phyloP scores from a whole-genome alignment of 495 filamentous ascomycete species.

The Neurospora cerealis region DNA sequence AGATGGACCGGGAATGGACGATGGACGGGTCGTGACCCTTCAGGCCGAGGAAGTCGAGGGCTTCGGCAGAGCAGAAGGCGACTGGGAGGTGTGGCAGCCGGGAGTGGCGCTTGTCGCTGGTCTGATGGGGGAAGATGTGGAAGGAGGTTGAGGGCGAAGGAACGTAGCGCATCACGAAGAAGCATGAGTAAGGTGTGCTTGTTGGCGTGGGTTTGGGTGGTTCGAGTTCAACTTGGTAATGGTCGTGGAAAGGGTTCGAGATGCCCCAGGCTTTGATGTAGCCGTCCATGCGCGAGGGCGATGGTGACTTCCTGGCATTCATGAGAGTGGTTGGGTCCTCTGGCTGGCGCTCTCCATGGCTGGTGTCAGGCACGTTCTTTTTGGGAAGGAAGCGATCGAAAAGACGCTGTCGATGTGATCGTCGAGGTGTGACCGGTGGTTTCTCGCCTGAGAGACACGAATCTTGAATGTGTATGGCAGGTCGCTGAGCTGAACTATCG shows the following conservation, averaged over 20 bases:
- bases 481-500: neutral
- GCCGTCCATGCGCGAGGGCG: neutral
- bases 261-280: neutral
- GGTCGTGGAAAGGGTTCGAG: neutral
- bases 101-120: neutral
- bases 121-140: neutral
- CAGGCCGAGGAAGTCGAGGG: slow-evolving; percentile 34
- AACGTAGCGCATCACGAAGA: slow-evolving; percentile 21
- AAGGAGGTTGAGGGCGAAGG: neutral
- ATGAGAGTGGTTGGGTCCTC: neutral
- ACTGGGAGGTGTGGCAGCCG: slow-evolving; percentile 6
- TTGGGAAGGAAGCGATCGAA: neutral
- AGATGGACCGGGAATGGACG: slow-evolving; percentile 38
- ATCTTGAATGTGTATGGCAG: neutral
- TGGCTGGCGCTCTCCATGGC: neutral
- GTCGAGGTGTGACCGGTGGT: neutral
- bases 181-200: slow-evolving; percentile 37
- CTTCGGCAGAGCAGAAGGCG: slow-evolving; percentile 18
- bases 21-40: slow-evolving; percentile 18
- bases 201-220: slow-evolving; percentile 20
- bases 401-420: neutral
- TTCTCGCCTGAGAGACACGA: neutral
- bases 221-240: slow-evolving; percentile 13
- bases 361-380: neutral
- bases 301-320: neutral